Conservation (phyloP, 345 rosid species). For the Hypericum androsaemum region DNA sequence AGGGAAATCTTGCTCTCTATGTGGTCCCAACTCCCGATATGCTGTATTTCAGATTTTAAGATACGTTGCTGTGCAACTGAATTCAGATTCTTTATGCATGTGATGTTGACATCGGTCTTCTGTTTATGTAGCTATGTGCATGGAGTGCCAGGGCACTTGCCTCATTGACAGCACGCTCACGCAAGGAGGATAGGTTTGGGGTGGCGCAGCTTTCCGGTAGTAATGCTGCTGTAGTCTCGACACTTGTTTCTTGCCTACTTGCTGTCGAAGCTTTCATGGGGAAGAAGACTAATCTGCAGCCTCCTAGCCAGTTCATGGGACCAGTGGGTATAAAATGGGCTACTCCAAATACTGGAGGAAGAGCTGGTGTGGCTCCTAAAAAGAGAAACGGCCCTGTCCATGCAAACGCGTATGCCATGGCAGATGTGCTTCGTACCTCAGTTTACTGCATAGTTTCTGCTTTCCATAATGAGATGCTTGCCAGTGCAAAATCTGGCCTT, state of each 20-base stretch:
- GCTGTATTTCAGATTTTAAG: background rate
- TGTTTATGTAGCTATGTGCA: constrained; percentile 45
- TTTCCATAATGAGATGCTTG: constrained; percentile 69
- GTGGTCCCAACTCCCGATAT: too few species aligned
- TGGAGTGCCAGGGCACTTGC: constrained; percentile 76
- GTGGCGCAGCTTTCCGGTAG: constrained; percentile 93
- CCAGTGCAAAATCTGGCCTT: constrained; percentile 44
- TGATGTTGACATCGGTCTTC: background rate
- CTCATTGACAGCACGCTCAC: constrained; percentile 64
- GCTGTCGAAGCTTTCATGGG: constrained; percentile 82
- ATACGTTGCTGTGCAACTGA: background rate
- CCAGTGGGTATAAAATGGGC: constrained; percentile 67
- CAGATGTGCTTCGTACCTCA: constrained; percentile 70
- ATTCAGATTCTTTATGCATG: background rate
- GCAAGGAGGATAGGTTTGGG: constrained; percentile 71
- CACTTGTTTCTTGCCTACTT: constrained; percentile 63
- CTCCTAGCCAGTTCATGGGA: constrained; percentile 54
- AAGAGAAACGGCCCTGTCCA: constrained; percentile 40
- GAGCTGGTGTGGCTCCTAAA: constrained; percentile 40
- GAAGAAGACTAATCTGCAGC: constrained; percentile 62
- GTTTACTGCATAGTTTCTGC: constrained; percentile 54
- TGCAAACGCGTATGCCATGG: constrained; percentile 55
- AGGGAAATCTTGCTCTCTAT: too few species aligned
- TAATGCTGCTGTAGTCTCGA: constrained; percentile 57
- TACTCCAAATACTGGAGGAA: constrained; percentile 42